phyloP scores from a whole-genome alignment of 306 rosid species.

The Rosa rugosa region DNA sequence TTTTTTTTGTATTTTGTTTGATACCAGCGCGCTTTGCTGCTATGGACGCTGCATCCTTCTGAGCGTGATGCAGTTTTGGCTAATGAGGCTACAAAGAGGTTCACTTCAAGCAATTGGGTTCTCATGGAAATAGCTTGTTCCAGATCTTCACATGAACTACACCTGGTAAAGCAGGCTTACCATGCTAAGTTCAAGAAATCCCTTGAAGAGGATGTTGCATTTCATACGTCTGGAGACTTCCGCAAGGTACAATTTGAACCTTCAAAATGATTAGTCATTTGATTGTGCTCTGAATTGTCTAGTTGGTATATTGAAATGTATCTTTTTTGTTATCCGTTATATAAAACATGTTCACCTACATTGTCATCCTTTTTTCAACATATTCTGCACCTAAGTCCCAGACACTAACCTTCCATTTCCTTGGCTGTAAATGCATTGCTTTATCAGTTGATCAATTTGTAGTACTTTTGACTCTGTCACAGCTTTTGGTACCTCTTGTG shows the following conservation, averaged over 20 bases:
- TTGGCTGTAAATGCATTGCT: not conserved
- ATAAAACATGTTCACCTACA: not conserved
- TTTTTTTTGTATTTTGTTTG: not conserved
- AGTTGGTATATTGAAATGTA: not conserved
- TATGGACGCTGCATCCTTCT: constrained; percentile 54
- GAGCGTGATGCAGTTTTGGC: constrained; percentile 57
- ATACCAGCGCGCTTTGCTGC: constrained; percentile 39
- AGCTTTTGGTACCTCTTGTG: constrained; percentile 88
- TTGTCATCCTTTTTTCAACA: not conserved
- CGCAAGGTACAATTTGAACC: constrained; percentile 48
- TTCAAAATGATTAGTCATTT: not conserved
- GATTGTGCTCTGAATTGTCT: not conserved
- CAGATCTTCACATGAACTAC: constrained; percentile 42
- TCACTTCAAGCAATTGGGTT: constrained; percentile 40
- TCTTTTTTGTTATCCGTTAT: too few relatives aligned
- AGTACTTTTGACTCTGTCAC: not conserved
- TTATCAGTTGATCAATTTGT: not conserved
- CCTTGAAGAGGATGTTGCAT: constrained; percentile 60
- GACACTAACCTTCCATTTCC: not conserved
- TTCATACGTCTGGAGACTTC: constrained; percentile 52
- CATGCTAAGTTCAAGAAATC: constrained; percentile 55
- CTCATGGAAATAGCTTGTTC: constrained; percentile 53
- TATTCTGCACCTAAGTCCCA: not conserved
- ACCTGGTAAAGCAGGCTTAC: constrained; percentile 46
- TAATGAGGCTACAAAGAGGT: constrained; percentile 47